Conservation (phyloP, 2,329 filamentous ascomycete species). For the Fonsecaea erecta region DNA sequence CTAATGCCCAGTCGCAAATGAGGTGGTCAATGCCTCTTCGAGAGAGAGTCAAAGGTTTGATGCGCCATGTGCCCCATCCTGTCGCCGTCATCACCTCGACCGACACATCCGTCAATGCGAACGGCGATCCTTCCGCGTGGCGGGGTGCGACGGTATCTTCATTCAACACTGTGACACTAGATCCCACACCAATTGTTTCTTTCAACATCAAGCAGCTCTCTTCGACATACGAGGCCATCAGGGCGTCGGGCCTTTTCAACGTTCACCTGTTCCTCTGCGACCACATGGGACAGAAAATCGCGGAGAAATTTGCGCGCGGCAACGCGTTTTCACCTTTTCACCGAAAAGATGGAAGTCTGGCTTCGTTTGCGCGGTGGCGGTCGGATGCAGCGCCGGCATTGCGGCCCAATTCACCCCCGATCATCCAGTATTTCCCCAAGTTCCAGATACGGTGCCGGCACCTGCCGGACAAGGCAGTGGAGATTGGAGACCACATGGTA, state of each 20-base stretch:
- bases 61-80: slow-evolving; percentile 62
- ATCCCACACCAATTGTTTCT: slow-evolving; percentile 61
- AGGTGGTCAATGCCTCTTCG: slow-evolving; percentile 23
- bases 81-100: slow-evolving; percentile 60
- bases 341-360: slow-evolving; percentile 23
- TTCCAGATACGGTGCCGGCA: slow-evolving; percentile 35
- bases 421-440: not conserved
- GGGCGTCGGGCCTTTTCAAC: slow-evolving; percentile 51
- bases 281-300: slow-evolving; percentile 38
- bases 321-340: slow-evolving; percentile 31
- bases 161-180: slow-evolving; percentile 62
- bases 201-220: slow-evolving; percentile 66
- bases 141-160: slow-evolving; percentile 65
- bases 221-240: slow-evolving; percentile 60
- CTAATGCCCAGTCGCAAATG: slow-evolving; percentile 21
- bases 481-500: slow-evolving; percentile 51
- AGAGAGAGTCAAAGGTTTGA: slow-evolving; percentile 51
- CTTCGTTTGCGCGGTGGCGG: slow-evolving; percentile 7
- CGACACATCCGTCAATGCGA: slow-evolving; percentile 38
- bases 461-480: slow-evolving; percentile 45
- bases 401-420: slow-evolving; percentile 4
- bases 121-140: slow-evolving; percentile 41
- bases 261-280: slow-evolving; percentile 55
- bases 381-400: slow-evolving; percentile 2
- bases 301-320: slow-evolving; percentile 30